Conservation (phyloP, 805 yeast genomes). For the Suhomyces kilbournensis region DNA sequence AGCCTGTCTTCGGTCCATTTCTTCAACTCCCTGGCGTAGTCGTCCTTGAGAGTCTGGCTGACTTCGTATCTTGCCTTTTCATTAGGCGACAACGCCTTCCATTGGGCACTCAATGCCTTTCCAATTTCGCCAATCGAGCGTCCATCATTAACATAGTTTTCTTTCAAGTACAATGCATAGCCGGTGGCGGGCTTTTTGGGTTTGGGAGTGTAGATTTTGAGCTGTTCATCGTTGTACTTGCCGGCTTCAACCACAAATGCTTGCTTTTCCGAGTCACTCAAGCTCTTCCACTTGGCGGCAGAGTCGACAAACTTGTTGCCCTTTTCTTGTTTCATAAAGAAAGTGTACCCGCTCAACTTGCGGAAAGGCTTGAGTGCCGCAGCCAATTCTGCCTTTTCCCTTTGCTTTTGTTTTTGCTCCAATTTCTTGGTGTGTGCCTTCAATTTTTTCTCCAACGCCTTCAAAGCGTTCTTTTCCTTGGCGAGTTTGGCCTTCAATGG, state of each 20-base stretch:
- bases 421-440: slow-evolving; percentile 15
- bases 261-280: slow-evolving; percentile 29
- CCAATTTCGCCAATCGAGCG: slow-evolving; percentile 22
- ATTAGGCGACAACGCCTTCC: slow-evolving; percentile 27
- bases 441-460: slow-evolving; percentile 16
- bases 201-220: slow-evolving; percentile 25
- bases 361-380: slow-evolving; percentile 25
- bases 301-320: slow-evolving; percentile 15
- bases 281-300: slow-evolving; percentile 22
- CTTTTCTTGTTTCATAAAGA: slow-evolving; percentile 22
- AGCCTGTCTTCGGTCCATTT: slow-evolving; percentile 32
- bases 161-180: slow-evolving; percentile 30
- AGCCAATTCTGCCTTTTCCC: slow-evolving; percentile 11
- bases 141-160: slow-evolving; percentile 23
- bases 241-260: slow-evolving; percentile 22
- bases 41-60: slow-evolving; percentile 16
- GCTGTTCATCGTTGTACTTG: slow-evolving; percentile 24
- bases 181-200: slow-evolving; percentile 32
- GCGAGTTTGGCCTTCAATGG: slow-evolving; percentile 16
- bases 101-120: slow-evolving; percentile 25
- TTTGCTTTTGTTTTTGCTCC: slow-evolving; percentile 16
- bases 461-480: slow-evolving; percentile 14
- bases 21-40: slow-evolving; percentile 19
- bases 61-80: slow-evolving; percentile 27
- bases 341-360: slow-evolving; percentile 20